Evolutionary conservation across 2,329 filamentous ascomycete genomes (phyloP), one percentile per base, ranked within the genome.

Genomic region (Penicillium brevicompactum): DNA sequence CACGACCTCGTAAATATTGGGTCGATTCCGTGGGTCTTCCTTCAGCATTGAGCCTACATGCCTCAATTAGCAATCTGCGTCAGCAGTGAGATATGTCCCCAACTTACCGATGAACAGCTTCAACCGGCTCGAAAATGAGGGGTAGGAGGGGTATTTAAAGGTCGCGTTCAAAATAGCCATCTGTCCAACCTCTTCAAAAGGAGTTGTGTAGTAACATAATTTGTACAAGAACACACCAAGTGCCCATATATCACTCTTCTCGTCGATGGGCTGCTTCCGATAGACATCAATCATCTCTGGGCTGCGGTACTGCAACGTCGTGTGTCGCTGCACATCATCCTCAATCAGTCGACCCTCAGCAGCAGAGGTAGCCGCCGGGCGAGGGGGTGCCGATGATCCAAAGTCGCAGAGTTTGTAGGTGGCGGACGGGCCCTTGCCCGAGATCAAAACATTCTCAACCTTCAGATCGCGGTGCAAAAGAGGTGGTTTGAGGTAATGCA

Each of bases 251-350:
- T 99, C 94, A 46, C 92, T 95, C 79, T 99, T 99, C 78, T 99
- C 94, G 70, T 99, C 91, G 70, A 99, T 96, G 1, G 94, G 92
- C 66, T 92, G 91, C 74, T 95, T 96, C 60, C 92, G 84, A 76
- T 97, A 99, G 22, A 99, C 94, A 69, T 99, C 94, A 57, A 99
- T 88, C 94, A 99, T 99, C 76, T 99, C 94, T 5, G 94, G 94
- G 71, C 93, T 97, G 63, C 94, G 85, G 73, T 99, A 99, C 74
- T 99, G 94, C 76, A 99, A 83, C 0, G 94, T 99, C 0, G 94
- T 99, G 72, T 99, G 93, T 67, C 91, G 90, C 75, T 97, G 94
- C 11, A 99, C 88, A 74, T 99, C 94, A 70, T 99, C 94, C 74
- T 99, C 94, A 69, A 97, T 91, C 65, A 95, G 75, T 54, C 93